These are phyloP conservation scores for Thermoascus crustaceus DNA, from an alignment of 2,329 filamentous ascomycete genomes.

Conservation along the genomic window DNA sequence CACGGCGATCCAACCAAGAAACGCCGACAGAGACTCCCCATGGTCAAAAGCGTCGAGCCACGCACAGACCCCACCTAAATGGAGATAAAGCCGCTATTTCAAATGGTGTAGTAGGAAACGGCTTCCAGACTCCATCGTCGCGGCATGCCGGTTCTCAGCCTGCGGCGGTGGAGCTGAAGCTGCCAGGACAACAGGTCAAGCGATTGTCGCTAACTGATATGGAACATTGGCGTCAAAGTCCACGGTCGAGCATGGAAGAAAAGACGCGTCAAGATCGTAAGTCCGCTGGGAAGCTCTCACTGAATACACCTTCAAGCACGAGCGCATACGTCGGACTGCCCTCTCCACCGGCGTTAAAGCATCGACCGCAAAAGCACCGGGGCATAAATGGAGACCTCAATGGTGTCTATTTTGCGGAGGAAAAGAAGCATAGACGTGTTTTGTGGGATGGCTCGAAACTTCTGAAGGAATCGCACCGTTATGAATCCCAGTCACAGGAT, in stretches of 20 bases:
- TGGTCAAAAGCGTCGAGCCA: conserved; percentile 8
- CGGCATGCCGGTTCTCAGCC: conserved; percentile 17
- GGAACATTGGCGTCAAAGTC: conserved; percentile 28
- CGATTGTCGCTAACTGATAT: conserved; percentile 31
- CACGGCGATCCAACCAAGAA: conserved; percentile 3
- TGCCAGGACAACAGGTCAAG: conserved; percentile 32
- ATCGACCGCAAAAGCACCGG: conserved; percentile 32
- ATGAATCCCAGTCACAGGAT: conserved; percentile 9
- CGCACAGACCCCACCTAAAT: conserved; percentile 19
- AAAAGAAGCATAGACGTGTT: conserved; percentile 26
- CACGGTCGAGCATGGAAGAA: conserved; percentile 25
- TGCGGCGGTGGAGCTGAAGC: conserved; percentile 30
- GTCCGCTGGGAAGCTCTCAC: conserved; percentile 21
- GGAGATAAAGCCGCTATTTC: neutral
- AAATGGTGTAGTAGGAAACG: conserved; percentile 1
- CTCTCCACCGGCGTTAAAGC: conserved; percentile 33
- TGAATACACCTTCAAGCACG: conserved; percentile 21
- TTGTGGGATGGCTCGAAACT: conserved; percentile 33
- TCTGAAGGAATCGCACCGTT: conserved; percentile 19
- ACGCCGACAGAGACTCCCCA: no score
- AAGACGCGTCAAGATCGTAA: conserved; percentile 24
- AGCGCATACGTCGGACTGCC: conserved; percentile 22
- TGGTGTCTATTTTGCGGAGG: conserved; percentile 10
- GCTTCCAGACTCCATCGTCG: conserved; percentile 14
- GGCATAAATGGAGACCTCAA: conserved; percentile 20